Evolutionary conservation across 306 rosid genomes (phyloP), one percentile per base, ranked within the genome.

Genomic region (Prinsepia uniflora): DNA sequence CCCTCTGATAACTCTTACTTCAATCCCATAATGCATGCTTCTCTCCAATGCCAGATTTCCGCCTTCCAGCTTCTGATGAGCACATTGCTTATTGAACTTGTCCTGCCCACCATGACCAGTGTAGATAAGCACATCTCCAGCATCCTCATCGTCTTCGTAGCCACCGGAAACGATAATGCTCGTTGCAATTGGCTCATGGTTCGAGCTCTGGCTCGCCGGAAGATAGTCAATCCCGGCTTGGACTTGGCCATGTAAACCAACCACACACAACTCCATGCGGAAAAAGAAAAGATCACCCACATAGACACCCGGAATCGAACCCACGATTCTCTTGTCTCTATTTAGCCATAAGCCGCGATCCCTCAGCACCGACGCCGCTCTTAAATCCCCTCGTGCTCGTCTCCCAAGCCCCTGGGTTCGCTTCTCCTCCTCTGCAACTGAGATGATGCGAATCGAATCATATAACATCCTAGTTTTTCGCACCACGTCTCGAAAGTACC

Each of bases 31-130:
- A 59, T 83, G 86, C 97, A 89, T 91, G 53, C 97, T 95, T 70
- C 97, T 84, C 81, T 95, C 99, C 88, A 95, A 72, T 0, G 97
- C 99, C 59, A 91, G 88, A 46, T 95, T 91, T 17, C 96, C 99
- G 19, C 96, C 92, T 76, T 95, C 97, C 54, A 95, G 75, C 84
- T 91, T 95, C 84, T 91, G 96, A 63, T 95, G 87, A 60, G 66
- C 79, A 70, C 90, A 87, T 71, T 95, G 99, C 72, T 58, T 86
- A 36, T 82, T 81, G 14, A 82, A 62, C 83, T 91, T 95, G 72
- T 87, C 96, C 81, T 91, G 97, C 60, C 99, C 97, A 4, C 96
- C 99, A 62, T 95, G 99, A n/a, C 97, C 96, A 0, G 99, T 83
- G 63, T 91, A 91, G 24, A 88, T 89, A 59, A 95, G 85, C 36